Evolutionary conservation across 495 filamentous ascomycete genomes (phyloP), one percentile per base, ranked within the genome.

Genomic region (Daldinia loculata): DNA sequence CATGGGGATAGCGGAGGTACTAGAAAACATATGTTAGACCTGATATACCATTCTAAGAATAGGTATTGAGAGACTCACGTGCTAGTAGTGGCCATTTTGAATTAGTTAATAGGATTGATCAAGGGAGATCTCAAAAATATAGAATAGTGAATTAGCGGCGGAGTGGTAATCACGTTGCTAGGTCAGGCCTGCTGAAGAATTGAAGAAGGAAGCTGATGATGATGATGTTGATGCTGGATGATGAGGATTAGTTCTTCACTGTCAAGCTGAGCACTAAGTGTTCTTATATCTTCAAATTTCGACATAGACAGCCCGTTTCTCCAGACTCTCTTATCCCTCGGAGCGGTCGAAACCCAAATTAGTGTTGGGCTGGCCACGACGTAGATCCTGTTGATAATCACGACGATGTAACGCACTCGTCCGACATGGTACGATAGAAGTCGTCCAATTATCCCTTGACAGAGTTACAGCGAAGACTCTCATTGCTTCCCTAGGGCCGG

Each of bases 371-470:
- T 69, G 26, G 50, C 62, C 67, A 69, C 69, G 69, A 76, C 75
- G 66, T 53, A 70, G 57, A 72, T 66, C 64, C 56, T 39, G 63
- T 62, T 63, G 55, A 56, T 62, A 27, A 58, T 57, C 61, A 51
- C 57, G 12, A 30, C 48, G 58, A 69, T 74, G 68, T 70, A 65
- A 74, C 69, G 50, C 9, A 30, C 72, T 76, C 75, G 75, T 76
- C 64, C 71, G 72, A 76, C 70, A 75, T 76, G 72, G 75, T 63
- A 75, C 72, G 75, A 76, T 76, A 8, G 55, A 64, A 64, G 30
- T 64, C 68, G 39, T 56, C 69, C 69, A 75, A 58, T 68, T 55
- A 69, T 60, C 43, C 65, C 69, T 66, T 67, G 59, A 17, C 14
- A 45, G 26, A 55, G 64, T 72, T 58, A 36, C 62, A 72, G 52